Evolutionary conservation across 148 eudicot genomes (phyloP), one percentile per base, ranked within the genome.

Genomic region (Vaccinium vitisidaea): DNA sequence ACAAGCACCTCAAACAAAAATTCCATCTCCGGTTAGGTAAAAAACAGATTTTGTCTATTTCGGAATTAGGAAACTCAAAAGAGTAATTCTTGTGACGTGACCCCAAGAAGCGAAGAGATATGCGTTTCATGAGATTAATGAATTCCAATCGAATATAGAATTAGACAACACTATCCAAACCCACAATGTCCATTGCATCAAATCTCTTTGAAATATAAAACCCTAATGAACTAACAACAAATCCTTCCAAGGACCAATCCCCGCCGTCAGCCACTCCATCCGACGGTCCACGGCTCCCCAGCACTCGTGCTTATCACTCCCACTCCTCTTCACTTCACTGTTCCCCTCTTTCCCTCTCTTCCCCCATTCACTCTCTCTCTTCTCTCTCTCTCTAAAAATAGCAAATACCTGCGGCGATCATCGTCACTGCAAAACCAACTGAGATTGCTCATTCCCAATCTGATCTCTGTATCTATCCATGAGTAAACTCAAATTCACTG

Each of bases 181-280:
- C 65, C 36, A 67, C 14, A 53, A 53, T 39, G 18, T 2, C 59
- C 30, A 50, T 43, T 43, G 65, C 79, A 85, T 65, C 73, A 85
- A 84, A 73, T 36, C 73, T 36, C 73, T 65, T 48, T 73, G 75
- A 83, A 82, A 77, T 25, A 69, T 77, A 86, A 83, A 76, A 76
- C 80, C 88, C 88, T 84, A 83, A 85, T 69, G 30, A 55, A 74
- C 48, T 70, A 78, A 83, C 61, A 78, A 78, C 85, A 83, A 83
- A 69, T 69, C 54, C 77, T 77, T 5, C 76, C 76, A 4, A 74
- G 63, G n/a, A 78, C 63, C 79, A 69, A 86, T 82, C 88, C 50
- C 25, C 6, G 79, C 83, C 88, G 85, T 83, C 54, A 25, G 25
- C 23, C 49, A 16, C 5, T 56, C 36, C 77, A 86, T 86, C 85